Base-by-base conservation (phyloP, 2,329 filamentous ascomycete genomes). In the Alternaria brassicicola region DNA sequence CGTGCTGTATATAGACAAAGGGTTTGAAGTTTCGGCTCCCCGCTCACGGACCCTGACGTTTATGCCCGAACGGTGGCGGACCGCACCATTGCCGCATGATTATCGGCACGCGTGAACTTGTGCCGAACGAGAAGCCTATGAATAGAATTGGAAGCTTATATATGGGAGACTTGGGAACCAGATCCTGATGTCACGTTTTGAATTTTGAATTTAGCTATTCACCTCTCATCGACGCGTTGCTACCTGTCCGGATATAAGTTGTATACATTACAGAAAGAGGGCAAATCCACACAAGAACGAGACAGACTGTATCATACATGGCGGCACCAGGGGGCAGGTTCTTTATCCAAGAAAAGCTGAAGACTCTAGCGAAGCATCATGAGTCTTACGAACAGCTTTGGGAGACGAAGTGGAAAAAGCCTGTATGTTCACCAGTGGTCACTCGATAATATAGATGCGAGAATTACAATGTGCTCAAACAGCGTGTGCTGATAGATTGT, bases 351-450 rank as follows among this genome's bases (percentile, higher is more conserved):
- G 76, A 81, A 13, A 79, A 80, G 38, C 61, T 83, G 28, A 69
- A 73, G 26, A 76, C 69, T 19, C 72, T 72, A 12, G 81, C 81
- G 5, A 61, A 71, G 28, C 81, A 83, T 61, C 81, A 83, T 62
- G 79, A 82, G 62, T 79, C 73, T 57, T 83, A 76, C 63, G 68
- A 78, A 60, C 73, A 80, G 63, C 70, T 83, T 26, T 93, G 90
- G 89, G 88, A 91, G 78, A 90, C 87, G 6, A 91, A 91, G 76
- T 93, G 89, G 89, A 88, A 88, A 76, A 80, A 84, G 65, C 87
- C 87, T 5, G 87, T 88, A 78, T 55, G 83, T 68, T 21, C 10
- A 43, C 19, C 26, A 39, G 36, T 9, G 13, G 21, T 15, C 12
- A 28, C 21, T 38, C 35, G 12, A 21, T 21, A 17, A 21, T 25